Percentiles rank a stretch among this genome's conserved stretches.
Evolutionary conservation across 257 asterid species (phyloP).

Genomic region (Coffea canephora): DNA sequence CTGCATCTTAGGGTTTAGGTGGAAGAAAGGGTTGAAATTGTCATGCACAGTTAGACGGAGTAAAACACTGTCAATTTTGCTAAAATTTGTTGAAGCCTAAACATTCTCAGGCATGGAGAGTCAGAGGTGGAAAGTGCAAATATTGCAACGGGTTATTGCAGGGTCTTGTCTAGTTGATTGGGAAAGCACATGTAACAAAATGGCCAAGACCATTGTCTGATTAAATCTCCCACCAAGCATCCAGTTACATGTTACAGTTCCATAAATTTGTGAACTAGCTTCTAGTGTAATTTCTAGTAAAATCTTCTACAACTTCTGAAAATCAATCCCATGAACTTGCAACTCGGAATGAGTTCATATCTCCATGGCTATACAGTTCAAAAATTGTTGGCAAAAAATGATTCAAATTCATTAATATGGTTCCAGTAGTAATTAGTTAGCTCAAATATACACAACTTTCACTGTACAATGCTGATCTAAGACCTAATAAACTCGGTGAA

Average conservation of each 20-base stretch:
- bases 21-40: no score
- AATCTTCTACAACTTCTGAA: background rate
- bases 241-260: background rate
- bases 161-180: background rate
- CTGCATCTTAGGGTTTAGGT: no score
- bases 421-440: slow-evolving; percentile 14
- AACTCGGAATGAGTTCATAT: background rate
- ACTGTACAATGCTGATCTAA: slow-evolving; percentile 22
- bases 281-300: background rate
- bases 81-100: no score
- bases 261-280: background rate
- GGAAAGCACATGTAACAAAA: background rate
- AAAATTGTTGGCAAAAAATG: background rate
- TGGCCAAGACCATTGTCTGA: background rate
- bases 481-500: background rate
- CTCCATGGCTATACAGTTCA: background rate
- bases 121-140: no score
- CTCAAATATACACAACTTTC: slow-evolving; percentile 18
- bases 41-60: no score
- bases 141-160: background rate
- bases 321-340: background rate
- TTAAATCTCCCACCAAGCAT: background rate
- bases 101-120: no score
- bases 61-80: no score
- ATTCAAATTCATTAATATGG: slow-evolving; percentile 14